Conservation (phyloP, 371 early-diverging fungal species). For the Syncephalis fuscata region DNA sequence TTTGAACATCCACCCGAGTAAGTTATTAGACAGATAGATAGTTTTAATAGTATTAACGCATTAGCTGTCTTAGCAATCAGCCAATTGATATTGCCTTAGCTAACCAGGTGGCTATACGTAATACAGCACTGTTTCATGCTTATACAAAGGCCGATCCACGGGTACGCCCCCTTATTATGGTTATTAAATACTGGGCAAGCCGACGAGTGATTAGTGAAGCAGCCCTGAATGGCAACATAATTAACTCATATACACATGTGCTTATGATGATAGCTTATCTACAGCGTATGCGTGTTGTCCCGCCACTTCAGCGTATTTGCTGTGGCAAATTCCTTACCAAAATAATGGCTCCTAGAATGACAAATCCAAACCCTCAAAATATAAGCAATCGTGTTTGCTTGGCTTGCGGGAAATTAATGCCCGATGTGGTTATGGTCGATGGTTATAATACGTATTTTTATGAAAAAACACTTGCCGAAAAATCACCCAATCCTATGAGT, state of each 20-base stretch:
- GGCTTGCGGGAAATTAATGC: conserved; percentile 17
- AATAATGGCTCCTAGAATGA: conserved; percentile 23
- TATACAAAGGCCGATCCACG: conserved; percentile 68
- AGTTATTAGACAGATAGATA: conserved; percentile 5
- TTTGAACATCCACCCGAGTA: conserved; percentile 41
- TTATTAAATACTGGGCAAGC: conserved; percentile 70
- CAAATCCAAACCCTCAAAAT: too few relatives aligned
- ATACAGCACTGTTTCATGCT: conserved; percentile 55
- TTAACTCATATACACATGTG: not conserved
- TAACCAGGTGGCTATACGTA: conserved; percentile 57
- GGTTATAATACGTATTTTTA: conserved; percentile 68
- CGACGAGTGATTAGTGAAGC: conserved; percentile 54
- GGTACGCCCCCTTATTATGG: conserved; percentile 52
- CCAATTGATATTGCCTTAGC: conserved; percentile 78
- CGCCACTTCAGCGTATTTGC: conserved; percentile 84
- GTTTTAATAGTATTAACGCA: not conserved
- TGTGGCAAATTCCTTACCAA: conserved; percentile 69
- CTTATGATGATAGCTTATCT: not conserved
- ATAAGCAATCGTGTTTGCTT: too few relatives aligned
- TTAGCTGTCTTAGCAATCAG: conserved; percentile 13
- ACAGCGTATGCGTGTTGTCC: conserved; percentile 16
- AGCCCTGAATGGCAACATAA: conserved; percentile 13
- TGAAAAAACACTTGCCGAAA: conserved; percentile 16
- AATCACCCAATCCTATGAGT: conserved; percentile 8
- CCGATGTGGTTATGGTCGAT: conserved; percentile 46